A percentile compares a stretch with the other conserved stretches of the same genome.
Evolutionary conservation across 306 rosid species (phyloP).

Genomic region (Luffa aegyptiaca): DNA sequence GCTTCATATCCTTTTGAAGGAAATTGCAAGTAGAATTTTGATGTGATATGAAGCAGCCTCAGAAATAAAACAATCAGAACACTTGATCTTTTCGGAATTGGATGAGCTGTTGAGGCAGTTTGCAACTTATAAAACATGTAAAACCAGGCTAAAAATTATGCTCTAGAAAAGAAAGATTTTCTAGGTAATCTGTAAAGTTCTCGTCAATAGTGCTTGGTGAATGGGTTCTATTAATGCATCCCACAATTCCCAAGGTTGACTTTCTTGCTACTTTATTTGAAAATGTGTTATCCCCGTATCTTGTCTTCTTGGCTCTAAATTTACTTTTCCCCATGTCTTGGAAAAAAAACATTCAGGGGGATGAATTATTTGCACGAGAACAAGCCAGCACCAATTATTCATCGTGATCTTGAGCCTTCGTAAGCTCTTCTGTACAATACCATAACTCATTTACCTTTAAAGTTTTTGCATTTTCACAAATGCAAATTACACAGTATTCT

Average conservation of each 20-base stretch:
- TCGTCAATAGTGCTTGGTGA: not conserved
- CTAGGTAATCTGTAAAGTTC: not conserved
- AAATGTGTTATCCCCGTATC: not conserved
- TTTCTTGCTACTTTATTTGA: not conserved
- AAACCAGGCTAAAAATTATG: not conserved
- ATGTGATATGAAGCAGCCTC: not conserved
- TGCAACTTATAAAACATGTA: not conserved
- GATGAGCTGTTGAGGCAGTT: not conserved
- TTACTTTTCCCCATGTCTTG: not conserved
- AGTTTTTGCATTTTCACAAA: not conserved
- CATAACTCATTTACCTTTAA: not conserved
- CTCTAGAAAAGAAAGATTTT: not conserved
- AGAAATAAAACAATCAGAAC: not conserved
- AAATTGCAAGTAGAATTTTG: not conserved
- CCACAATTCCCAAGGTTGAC: not conserved
- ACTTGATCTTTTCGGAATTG: not conserved
- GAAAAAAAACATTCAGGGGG: conserved; percentile 46
- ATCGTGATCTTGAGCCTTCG: conserved; percentile 97
- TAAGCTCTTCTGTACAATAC: conserved; percentile 30
- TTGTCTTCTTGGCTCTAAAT: not conserved
- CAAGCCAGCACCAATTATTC: conserved; percentile 88
- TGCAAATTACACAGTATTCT: not conserved
- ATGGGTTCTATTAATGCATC: not conserved
- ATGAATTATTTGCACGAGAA: conserved; percentile 90
- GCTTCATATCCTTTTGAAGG: not conserved